Percentiles rank a stretch among this genome's conserved stretches.
phyloP scores from a whole-genome alignment of 2,329 filamentous ascomycete genomes.

The Epichloe bromicola region DNA sequence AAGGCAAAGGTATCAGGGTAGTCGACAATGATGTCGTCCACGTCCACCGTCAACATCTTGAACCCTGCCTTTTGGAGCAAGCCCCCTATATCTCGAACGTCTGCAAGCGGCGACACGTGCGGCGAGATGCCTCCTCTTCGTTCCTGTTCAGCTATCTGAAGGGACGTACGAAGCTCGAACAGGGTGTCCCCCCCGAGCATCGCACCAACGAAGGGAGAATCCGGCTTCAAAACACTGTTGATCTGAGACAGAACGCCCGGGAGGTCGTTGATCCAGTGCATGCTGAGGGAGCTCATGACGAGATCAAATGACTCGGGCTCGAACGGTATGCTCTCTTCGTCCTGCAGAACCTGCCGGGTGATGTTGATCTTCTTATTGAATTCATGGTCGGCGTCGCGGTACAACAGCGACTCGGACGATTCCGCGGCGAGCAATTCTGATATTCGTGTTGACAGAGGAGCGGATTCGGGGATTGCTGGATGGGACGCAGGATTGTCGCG shows the following conservation, averaged over 20 bases:
- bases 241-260: constrained; percentile 74
- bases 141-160: constrained; percentile 87
- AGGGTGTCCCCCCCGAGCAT: constrained; percentile 91
- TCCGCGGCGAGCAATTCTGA: constrained; percentile 68
- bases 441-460: constrained; percentile 59
- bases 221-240: constrained; percentile 77
- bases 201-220: constrained; percentile 81
- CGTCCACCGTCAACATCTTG: constrained; percentile 89
- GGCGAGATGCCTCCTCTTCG: constrained; percentile 82
- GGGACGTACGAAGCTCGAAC: constrained; percentile 81
- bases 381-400: constrained; percentile 61
- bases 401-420: constrained; percentile 62
- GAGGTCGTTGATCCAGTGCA: constrained; percentile 98
- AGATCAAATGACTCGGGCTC: constrained; percentile 70
- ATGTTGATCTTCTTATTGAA: constrained; percentile 67
- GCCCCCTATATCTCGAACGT: constrained; percentile 88
- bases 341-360: constrained; percentile 58
- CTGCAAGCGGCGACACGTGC: constrained; percentile 80
- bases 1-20: constrained; percentile 82
- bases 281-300: constrained; percentile 73
- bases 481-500: constrained; percentile 53
- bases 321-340: constrained; percentile 66
- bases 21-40: constrained; percentile 94
- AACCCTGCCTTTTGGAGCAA: constrained; percentile 79
- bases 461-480: constrained; percentile 39